phyloP scores from a whole-genome alignment of 2,329 filamentous ascomycete genomes.

The Iodosphaeria phyllophila region DNA sequence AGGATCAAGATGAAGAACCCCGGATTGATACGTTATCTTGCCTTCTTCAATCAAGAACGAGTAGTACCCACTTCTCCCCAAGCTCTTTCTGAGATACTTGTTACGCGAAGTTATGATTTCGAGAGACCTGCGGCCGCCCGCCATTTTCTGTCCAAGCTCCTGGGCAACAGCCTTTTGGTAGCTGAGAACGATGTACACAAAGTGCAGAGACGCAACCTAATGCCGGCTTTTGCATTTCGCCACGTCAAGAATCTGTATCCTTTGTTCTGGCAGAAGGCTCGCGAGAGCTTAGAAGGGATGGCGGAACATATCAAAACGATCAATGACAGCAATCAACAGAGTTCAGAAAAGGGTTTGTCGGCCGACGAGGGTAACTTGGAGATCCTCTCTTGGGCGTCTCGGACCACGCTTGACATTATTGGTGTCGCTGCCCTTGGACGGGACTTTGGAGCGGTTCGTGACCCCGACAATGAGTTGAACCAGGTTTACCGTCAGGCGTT shows the following conservation, averaged over 20 bases:
- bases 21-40: conserved; percentile 49
- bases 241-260: conserved; percentile 75
- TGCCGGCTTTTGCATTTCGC: conserved; percentile 71
- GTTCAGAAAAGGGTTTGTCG: conserved; percentile 13
- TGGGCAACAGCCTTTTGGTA: conserved; percentile 56
- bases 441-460: conserved; percentile 47
- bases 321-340: too few relatives aligned
- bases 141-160: conserved; percentile 37
- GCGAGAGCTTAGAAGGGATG: conserved; percentile 48
- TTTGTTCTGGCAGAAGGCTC: conserved; percentile 62
- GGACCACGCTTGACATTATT: conserved; percentile 59
- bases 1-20: conserved; percentile 48
- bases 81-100: conserved; percentile 50
- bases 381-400: conserved; percentile 42
- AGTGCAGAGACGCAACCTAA: conserved; percentile 57
- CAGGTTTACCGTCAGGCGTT: conserved; percentile 37
- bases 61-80: conserved; percentile 34
- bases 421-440: conserved; percentile 52
- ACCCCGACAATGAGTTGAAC: conserved; percentile 40
- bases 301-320: conserved; percentile 3
- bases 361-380: conserved; percentile 28
- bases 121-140: conserved; percentile 38
- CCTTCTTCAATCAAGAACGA: conserved; percentile 15
- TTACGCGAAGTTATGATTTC: conserved; percentile 52
- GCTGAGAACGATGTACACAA: conserved; percentile 88